Evolutionary conservation across 208 protist genomes (phyloP), one percentile per base, ranked within the genome.

Genomic region (Leishmania gerbilli): DNA sequence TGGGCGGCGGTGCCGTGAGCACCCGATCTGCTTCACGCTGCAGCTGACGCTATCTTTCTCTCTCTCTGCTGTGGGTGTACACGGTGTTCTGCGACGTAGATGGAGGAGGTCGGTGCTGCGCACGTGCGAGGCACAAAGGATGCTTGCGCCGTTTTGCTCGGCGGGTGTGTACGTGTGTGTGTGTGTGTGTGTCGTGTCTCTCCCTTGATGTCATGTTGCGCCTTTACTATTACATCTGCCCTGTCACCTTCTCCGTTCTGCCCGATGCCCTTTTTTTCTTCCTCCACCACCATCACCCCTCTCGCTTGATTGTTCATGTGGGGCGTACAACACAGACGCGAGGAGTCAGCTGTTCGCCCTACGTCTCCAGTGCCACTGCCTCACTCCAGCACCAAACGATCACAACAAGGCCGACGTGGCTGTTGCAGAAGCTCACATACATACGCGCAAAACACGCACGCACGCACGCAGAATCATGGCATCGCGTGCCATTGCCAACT

Each of bases 401-500:
- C 6, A 37, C 17, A 71, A 71, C 42, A 3, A 40, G 62, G 62
- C 62, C 62, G 17, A 40, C 62, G 62, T 21, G 58, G 58, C 31
- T 68, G 13, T 31, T 19, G 15, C 31, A 68, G 13, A 40, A 34
- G 62, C 4, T 40, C 31, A 21, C 31, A 34, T 40, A 40, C 31
- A 31, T 31, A 19, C 13, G 15, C 13, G 62, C 27, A 9, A 68
- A 42, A 68, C 27, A 76, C 51, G 13, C 72, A 76, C 47, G 6
- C 13, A 21, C 40, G 8, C 13, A 21, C 40, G 0, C 40, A 69
- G 11, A 42, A 19, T 27, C 3, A 87, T 85, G 80, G 80, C 83
- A 6, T 47, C 84, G 45, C 81, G 86, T 34, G 82, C 84, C 2
- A 75, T 84, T 40, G 69, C 82, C 19, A 82, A 90, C 3, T 53